Base-by-base conservation (phyloP, 371 early-diverging fungal species). In the Batkoa obscura region DNA sequence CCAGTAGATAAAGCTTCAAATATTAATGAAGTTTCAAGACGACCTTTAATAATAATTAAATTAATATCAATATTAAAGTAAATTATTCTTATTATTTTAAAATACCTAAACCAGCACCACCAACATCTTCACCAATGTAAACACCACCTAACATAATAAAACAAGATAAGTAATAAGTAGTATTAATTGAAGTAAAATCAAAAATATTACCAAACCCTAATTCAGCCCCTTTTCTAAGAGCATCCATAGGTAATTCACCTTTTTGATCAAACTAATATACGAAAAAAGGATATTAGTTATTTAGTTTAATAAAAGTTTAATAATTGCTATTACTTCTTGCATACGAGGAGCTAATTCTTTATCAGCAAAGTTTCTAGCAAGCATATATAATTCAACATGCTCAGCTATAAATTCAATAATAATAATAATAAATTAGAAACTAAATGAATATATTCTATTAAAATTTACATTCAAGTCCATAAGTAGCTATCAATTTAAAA, bases 1-100 rank as follows among this genome's bases (percentile, higher is more conserved):
- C 76, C 78, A 10, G 67, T 69, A 13, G 70, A 57, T 39, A 80
- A 48, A n/a, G 74, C 76, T 56, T 80, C 80, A 59, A 79, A 74
- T 42, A 74, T 64, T 23, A 76, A 36, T n/a, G 73, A 71, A 2
- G 78, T 64, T 2, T 73, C 70, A 37, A 75, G 42, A 6, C 80
- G 66, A 8, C 64, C 62, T 51, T 15, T 9, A 15, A 15, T 3
- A 23, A 13, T 23, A 6, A 23, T 2, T 13, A 36, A 33, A 3
- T 17, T 34, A 37, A 35, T 46, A 43, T 5, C 4, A 5, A 17
- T 34, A 56, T 47, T 10, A 35, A 31, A 38, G 12, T 37, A 2
- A 38, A 3, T n/a, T n/a, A n/a, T n/a, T n/a, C n/a, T n/a, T n/a
- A n/a, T n/a, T n/a, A n/a, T n/a, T n/a, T 1, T 38, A 3, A 38